Evolutionary conservation across 176 grass and related monocot species (phyloP).

Genomic region (maize (Zea mays)): Zm-B73-REFERENCE-NAM-5.0 NC_050100.1:224057501-224058000

Average conservation of each 20-base stretch:
- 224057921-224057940: neutral
- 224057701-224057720: neutral
- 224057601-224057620: neutral
- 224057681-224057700: neutral
- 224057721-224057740: slow-evolving; percentile 6
- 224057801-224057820: neutral
- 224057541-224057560: neutral
- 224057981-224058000: slow-evolving; percentile 20
- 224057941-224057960: slow-evolving; percentile 21
- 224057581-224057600: slow-evolving; percentile 13
- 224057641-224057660: slow-evolving; percentile 13
- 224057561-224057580: neutral
- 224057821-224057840: neutral
- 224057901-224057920: neutral
- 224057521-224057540: neutral
- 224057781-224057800: neutral
- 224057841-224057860: neutral
- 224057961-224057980: neutral
- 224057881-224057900: neutral
- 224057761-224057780: neutral
- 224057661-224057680: neutral
- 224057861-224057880: neutral
- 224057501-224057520: neutral
- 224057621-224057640: neutral
- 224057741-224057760: slow-evolving; percentile 1